These are phyloP conservation scores for Pythium aquatile DNA, from an alignment of 352 stramenopile species.

Conservation along the genomic window DNA sequence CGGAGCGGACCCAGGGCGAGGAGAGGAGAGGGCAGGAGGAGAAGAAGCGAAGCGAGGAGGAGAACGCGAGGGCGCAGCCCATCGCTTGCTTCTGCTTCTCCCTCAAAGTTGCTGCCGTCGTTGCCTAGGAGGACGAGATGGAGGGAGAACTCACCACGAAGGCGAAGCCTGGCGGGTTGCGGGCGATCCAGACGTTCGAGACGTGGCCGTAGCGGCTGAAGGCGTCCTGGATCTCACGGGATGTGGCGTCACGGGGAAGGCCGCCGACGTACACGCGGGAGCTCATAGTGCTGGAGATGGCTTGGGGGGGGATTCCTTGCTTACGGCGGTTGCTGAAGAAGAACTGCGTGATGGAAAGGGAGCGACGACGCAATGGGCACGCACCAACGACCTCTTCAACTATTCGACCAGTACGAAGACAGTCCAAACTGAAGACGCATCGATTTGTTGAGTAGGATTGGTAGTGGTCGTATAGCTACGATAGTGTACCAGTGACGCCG, in stretches of 20 bases:
- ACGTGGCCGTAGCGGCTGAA: slow-evolving; percentile 85
- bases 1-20: slow-evolving; percentile 8
- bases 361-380: not conserved
- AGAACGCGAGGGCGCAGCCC: not conserved
- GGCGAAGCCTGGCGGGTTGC: slow-evolving; percentile 85
- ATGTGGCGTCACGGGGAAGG: slow-evolving; percentile 76
- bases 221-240: slow-evolving; percentile 76
- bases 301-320: slow-evolving; percentile 6
- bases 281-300: slow-evolving; percentile 42
- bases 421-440: no score
- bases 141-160: slow-evolving; percentile 80
- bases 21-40: slow-evolving; percentile 15
- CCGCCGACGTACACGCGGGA: slow-evolving; percentile 84
- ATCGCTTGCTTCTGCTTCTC: slow-evolving; percentile 4
- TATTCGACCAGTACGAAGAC: not conserved
- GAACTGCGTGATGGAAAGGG: slow-evolving; percentile 24
- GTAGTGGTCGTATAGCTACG: slow-evolving; percentile 18
- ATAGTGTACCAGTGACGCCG: not conserved
- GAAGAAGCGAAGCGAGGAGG: slow-evolving; percentile 6
- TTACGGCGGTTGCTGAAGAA: slow-evolving; percentile 6
- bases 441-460: not conserved
- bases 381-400: slow-evolving; percentile 10
- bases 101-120: slow-evolving; percentile 18
- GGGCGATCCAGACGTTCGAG: slow-evolving; percentile 85
- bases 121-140: slow-evolving; percentile 17